A percentile compares a stretch with the other conserved stretches of the same genome.
These are phyloP conservation scores for Xylaria sp. DNA, from an alignment of 2,329 filamentous ascomycete genomes.

Conservation along the genomic window DNA sequence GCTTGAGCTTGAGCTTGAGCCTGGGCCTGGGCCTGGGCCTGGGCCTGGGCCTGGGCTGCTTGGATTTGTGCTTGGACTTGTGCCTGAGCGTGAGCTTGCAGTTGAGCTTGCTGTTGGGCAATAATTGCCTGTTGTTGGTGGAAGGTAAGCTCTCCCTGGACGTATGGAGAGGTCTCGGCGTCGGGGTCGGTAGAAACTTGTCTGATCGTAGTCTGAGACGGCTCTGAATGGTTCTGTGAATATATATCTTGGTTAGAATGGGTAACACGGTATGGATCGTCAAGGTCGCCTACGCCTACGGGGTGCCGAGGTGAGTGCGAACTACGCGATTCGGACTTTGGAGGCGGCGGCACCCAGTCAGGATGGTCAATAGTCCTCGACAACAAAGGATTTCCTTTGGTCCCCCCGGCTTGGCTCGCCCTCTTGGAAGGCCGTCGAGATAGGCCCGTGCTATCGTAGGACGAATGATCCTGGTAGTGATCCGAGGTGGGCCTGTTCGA, in stretches of 20 bases:
- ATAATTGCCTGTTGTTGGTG: slow-evolving; percentile 44
- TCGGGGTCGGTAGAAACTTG: slow-evolving; percentile 51
- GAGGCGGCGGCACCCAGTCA: slow-evolving; percentile 35
- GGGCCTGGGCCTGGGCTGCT: slow-evolving; percentile 36
- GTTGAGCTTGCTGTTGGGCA: slow-evolving; percentile 34
- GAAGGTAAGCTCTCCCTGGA: slow-evolving; percentile 47
- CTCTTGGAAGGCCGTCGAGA: slow-evolving; percentile 61
- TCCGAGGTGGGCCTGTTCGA: slow-evolving; percentile 37
- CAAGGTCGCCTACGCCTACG: slow-evolving; percentile 46
- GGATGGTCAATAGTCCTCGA: slow-evolving; percentile 33
- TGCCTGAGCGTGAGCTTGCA: slow-evolving; percentile 28
- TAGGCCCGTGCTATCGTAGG: slow-evolving; percentile 55
- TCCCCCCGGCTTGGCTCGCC: slow-evolving; percentile 50
- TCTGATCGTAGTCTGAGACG: slow-evolving; percentile 48
- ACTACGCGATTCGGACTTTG: slow-evolving; percentile 24
- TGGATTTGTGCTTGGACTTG: slow-evolving; percentile 31
- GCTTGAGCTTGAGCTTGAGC: slow-evolving; percentile 32
- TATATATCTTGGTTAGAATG: slow-evolving; percentile 45
- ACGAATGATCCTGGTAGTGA: slow-evolving; percentile 35
- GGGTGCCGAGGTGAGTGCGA: slow-evolving; percentile 49
- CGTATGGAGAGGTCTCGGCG: slow-evolving; percentile 48
- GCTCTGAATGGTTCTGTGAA: slow-evolving; percentile 46
- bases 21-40: slow-evolving; percentile 17
- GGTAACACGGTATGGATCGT: slow-evolving; percentile 41
- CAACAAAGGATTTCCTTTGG: slow-evolving; percentile 46